Base-by-base conservation (phyloP, 2,329 filamentous ascomycete genomes). In the Endocalyx cinctus region DNA sequence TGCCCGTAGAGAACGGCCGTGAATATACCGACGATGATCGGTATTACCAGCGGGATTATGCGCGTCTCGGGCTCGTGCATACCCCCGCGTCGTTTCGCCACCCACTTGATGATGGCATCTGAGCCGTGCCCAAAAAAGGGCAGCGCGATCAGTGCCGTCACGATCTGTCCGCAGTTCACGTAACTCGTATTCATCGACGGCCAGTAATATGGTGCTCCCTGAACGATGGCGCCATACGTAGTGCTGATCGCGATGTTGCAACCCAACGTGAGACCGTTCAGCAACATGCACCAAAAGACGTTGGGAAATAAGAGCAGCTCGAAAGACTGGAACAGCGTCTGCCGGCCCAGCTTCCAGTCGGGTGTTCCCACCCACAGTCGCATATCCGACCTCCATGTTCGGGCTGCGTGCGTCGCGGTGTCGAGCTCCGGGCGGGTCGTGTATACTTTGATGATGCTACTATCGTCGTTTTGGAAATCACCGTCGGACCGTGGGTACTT, bases 161-260 rank as follows among this genome's bases (percentile, higher is more conserved):
- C 44, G 10, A 66, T 65, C 31, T 67, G 63, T 1, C 61, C 62
- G 5, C 51, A 50, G 38, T 61, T 61, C 18, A 60, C 55, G 42
- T 64, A 66, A 31, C 51, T 54, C 4, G 57, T 47, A 10, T 47
- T 52, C 13, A 45, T 49, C 4, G 56, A 41, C 3, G 57, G 51
- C 59, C 60, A 66, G 38, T 53, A 55, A 42, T 66, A 66, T 0
- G 58, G 58, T 1, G 57, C 34, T 2, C 42, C 41, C 4, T 53
- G 48, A 13, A 66, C 31, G 22, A 66, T 59, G 19, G 34, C 51
- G 14, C 57, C 52, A 37, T 65, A 67, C 0, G 62, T 66, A 1
- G 62, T 64, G 6, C 57, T 58, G 13, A 67, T 57, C n/a, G 59
- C 62, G 15, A 68, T 58, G 37, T 66, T 65, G 29, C 59, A 52